These are phyloP conservation scores for Solanum ossicruentum DNA, from an alignment of 257 asterid genomes.

Conservation along the genomic window DNA sequence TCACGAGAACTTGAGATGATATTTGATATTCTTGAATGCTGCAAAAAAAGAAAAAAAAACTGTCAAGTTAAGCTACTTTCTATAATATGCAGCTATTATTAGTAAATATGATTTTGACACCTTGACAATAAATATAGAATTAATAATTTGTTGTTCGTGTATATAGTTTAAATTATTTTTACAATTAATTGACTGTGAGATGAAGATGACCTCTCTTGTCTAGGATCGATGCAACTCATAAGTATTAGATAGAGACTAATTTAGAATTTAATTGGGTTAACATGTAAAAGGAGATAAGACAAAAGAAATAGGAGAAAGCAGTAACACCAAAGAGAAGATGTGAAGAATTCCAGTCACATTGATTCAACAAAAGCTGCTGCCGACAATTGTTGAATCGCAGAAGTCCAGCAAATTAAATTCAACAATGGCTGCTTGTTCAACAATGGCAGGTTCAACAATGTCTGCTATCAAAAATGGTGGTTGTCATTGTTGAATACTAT, in stretches of 20 bases:
- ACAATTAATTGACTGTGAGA: not conserved
- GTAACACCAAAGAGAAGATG: too few species aligned
- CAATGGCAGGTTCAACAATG: too few species aligned
- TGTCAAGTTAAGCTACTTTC: not conserved
- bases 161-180: not conserved
- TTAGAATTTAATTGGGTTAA: not conserved
- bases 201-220: not conserved
- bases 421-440: too few species aligned
- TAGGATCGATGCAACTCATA: not conserved
- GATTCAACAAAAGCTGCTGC: too few species aligned
- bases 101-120: not conserved
- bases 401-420: too few species aligned
- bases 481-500: too few species aligned
- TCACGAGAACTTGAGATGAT: conserved; percentile 19
- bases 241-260: not conserved
- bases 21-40: conserved; percentile 23
- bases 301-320: too few species aligned
- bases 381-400: too few species aligned
- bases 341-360: too few species aligned
- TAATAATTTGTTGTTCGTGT: not conserved
- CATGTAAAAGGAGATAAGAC: not conserved
- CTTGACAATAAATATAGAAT: not conserved
- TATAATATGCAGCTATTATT: not conserved
- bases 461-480: too few species aligned
- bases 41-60: not conserved